Conservation (phyloP, 352 stramenopile genomes). For the Thraustochytrium striatum region DNA sequence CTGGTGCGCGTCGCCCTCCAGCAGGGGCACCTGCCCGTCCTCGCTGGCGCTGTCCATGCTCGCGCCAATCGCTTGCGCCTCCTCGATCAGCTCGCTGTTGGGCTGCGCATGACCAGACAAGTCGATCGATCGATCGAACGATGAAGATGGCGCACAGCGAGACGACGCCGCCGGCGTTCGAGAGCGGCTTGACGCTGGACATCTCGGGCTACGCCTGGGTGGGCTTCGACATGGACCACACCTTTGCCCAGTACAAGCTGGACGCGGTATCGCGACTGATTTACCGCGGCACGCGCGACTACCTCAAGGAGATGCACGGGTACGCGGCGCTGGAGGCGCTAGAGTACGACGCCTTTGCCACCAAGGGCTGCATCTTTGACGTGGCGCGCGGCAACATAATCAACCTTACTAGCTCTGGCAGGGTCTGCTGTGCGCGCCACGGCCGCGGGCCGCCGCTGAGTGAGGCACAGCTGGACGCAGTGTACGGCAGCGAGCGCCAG, state of each 20-base stretch:
- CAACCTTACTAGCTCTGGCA: neutral
- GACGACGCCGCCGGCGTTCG: too few relatives aligned
- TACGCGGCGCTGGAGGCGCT: neutral
- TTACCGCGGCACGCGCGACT: neutral
- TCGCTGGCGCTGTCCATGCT: too few relatives aligned
- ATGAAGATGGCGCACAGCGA: too few relatives aligned
- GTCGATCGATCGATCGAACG: too few relatives aligned
- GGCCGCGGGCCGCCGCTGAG: neutral
- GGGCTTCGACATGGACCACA: neutral
- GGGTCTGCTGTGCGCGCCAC: neutral
- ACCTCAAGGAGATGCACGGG: neutral
- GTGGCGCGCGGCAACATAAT: neutral
- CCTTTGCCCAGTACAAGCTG: neutral
- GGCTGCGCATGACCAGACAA: too few relatives aligned
- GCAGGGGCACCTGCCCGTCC: too few relatives aligned
- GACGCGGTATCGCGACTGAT: neutral
- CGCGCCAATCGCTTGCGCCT: too few relatives aligned
- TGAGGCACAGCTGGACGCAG: neutral
- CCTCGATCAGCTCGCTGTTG: too few relatives aligned
- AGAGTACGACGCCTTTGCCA: neutral
- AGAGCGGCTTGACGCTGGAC: neutral
- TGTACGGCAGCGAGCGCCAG: neutral
- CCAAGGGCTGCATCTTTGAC: neutral
- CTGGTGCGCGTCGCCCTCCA: too few relatives aligned
- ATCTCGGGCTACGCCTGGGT: neutral